Evolutionary conservation across 306 rosid genomes (phyloP), one percentile per base, ranked within the genome.

Genomic region (Crotalaria pallida): DNA sequence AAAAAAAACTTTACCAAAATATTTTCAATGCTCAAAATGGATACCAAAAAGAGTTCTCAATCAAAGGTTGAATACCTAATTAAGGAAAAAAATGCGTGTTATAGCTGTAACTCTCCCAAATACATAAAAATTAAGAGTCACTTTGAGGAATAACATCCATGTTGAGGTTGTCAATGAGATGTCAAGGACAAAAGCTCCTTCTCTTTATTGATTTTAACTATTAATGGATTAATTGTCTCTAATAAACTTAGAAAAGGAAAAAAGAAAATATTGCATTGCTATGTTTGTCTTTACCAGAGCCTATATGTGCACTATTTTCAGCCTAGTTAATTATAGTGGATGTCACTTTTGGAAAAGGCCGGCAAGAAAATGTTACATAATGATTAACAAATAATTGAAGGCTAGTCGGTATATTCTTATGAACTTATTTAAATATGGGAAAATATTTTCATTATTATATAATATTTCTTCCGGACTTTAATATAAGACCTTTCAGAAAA

Each of bases 311-410:
- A 31, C 59, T 26, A 51, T 41, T 62, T 60, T 47, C 15, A 36
- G 26, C 19, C 79, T 71, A 48, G 61, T 48, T 77, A 73, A 85
- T 45, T 57, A 48, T 57, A 77, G 89, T 71, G 70, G 69, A 68
- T 44, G 60, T 61, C 67, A 40, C 41, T 33, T 66, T 74, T 58
- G 23, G 58, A 16, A 51, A 55, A 62, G 64, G 4, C 4, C 23
- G 19, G 17, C 11, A 55, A 64, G 36, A 49, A 4, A 45, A 55
- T 31, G 59, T 58, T 27, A 2, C n/a, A 31, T 31, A 11, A 10
- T 7, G 16, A 33, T 58, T 15, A 65, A 49, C 19, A 57, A 26
- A 65, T 13, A 64, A 21, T 19, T 53, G 57, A 44, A 27, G 55
- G 22, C 65, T 72, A 69, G 23, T 62, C 3, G 21, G 65, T 24